Evolutionary conservation across 176 grass and related monocot species (phyloP).

Genomic region (Zea mays): Zm-B73-REFERENCE-NAM-5.0 NC_050097.1:28216501-28217000

Average conservation of each 20-base stretch:
- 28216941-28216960: not conserved
- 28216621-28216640: slow-evolving; percentile 45
- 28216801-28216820: not conserved
- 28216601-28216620: slow-evolving; percentile 96
- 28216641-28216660: slow-evolving; percentile 11
- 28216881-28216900: not conserved
- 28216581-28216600: slow-evolving; percentile 94
- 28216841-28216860: not conserved
- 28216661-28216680: slow-evolving; percentile 18
- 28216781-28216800: slow-evolving; percentile 2
- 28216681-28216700: not conserved
- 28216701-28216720: not conserved
- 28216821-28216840: not conserved
- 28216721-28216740: not conserved
- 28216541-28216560: slow-evolving; percentile 98
- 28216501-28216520: slow-evolving; percentile 74
- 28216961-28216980: not conserved
- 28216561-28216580: slow-evolving; percentile 92
- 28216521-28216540: slow-evolving; percentile 91
- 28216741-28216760: not conserved
- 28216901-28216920: not conserved
- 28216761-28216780: not conserved
- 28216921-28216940: not conserved
- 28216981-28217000: not conserved
- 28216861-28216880: not conserved